Evolutionary conservation across 495 filamentous ascomycete genomes (phyloP), one percentile per base, ranked within the genome.

Genomic region (Polyplosphaeria fusca): DNA sequence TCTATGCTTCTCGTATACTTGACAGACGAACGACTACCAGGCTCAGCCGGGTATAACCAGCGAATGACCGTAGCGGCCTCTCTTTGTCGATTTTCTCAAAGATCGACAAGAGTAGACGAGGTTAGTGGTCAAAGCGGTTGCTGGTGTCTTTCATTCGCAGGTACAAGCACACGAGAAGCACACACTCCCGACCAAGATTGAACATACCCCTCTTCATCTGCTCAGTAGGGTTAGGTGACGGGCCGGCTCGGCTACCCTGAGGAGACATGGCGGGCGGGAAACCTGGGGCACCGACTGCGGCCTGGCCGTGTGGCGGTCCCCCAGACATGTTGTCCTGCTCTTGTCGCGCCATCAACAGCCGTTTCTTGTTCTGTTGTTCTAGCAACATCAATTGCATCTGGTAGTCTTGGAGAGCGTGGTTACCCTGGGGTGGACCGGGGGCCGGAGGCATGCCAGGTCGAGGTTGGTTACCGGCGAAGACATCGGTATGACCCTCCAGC

Each of bases 371-470:
- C 71, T 98, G 93, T 74, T 98, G 93, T 71, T 98, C 93, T 37
- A 98, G 84, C 50, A 98, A 71, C 93, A 97, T 96, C 68, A 98
- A 77, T 67, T 98, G 93, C 93, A 96, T 96, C 74, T 98, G 93
- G 72, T 98, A 97, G 70, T 97, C 94, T 69, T 96, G 92, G 50
- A 98, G 77, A 32, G 94, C 94, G 70, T 96, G 91, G 66, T 93
- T 96, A 68, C 89, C 89, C 46, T 82, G 79, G 55, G 70, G 70
- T 48, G 75, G 76, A 12, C 68, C 68, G 37, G 77, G 73, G 68
- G 42, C 80, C 42, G 55, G 23, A 37, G 48, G 51, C 44, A 62
- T 77, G 72, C 30, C 77, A 61, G 42, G 42, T n/a, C 53, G 59
- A 27, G 58, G 27, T 11, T 9, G 65, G 65, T 78, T 80, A 49